Conservation (phyloP, 73 alveolate genomes). For the Paramecium sexaurelia region DNA sequence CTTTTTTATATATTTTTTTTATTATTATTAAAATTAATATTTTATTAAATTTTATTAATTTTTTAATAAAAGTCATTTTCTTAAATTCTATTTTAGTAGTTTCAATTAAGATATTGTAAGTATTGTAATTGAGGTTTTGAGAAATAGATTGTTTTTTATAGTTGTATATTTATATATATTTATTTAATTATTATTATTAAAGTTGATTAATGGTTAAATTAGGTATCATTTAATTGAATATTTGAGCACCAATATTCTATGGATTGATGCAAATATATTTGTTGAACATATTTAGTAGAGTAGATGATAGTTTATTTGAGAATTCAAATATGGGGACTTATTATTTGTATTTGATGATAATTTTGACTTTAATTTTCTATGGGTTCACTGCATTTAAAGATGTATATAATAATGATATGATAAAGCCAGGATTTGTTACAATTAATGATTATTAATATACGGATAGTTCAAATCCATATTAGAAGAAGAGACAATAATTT, state of each 20-base stretch:
- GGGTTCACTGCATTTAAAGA: background rate
- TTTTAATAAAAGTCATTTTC: too few relatives aligned
- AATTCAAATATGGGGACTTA: background rate
- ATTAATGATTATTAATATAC: background rate
- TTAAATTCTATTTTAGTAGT: too few relatives aligned
- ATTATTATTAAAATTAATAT: too few relatives aligned
- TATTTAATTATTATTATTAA: background rate
- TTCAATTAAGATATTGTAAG: too few relatives aligned
- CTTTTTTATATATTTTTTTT: constrained; percentile 66
- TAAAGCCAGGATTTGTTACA: constrained; percentile 8
- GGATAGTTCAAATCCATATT: constrained; percentile 24
- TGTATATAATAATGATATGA: background rate
- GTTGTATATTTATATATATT: too few relatives aligned
- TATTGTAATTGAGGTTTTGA: too few relatives aligned
- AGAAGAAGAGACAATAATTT: background rate
- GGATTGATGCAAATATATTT: background rate
- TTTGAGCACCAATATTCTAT: background rate
- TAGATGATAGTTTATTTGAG: background rate
- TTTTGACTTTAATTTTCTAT: background rate
- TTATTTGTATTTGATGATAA: background rate
- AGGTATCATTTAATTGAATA: background rate
- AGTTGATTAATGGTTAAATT: background rate
- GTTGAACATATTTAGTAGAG: background rate
- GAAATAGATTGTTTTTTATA: too few relatives aligned
- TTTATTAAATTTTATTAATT: background rate